Conservation (phyloP, 345 rosid species). For the Rhodamnia rubescens region DNA sequence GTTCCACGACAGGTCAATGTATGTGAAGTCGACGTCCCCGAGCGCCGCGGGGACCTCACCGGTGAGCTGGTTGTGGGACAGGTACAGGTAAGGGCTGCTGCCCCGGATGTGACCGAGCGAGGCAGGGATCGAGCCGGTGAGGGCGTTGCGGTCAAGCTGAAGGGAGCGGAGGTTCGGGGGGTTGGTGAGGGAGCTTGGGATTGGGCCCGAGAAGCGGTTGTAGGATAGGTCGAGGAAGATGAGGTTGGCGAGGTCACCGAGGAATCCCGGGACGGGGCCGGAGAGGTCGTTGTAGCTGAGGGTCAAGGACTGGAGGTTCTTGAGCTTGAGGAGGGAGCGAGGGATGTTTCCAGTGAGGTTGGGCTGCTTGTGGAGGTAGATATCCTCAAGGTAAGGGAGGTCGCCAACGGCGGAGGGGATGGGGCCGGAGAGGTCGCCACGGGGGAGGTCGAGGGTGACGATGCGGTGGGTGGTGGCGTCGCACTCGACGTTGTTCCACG, state of each 20-base stretch:
- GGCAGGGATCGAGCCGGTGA: constrained; percentile 9
- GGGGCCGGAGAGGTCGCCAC: constrained; percentile 1
- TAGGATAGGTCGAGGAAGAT: not conserved
- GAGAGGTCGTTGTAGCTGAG: constrained; percentile 8
- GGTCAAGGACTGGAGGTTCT: constrained; percentile 2
- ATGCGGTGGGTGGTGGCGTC: constrained; percentile 48
- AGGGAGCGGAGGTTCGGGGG: not conserved
- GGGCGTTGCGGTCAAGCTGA: not conserved
- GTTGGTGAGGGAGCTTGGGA: constrained; percentile 2
- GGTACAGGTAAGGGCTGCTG: not conserved
- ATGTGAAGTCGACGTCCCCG: not conserved
- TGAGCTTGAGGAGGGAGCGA: constrained; percentile 2
- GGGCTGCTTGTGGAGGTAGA: constrained; percentile 8
- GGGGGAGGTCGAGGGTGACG: constrained; percentile 32
- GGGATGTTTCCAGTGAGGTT: constrained; percentile 15
- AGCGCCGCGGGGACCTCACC: constrained; percentile 6
- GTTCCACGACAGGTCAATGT: constrained; percentile 6
- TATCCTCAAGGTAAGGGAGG: constrained; percentile 7
- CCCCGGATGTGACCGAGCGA: not conserved
- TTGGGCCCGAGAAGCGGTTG: constrained; percentile 1
- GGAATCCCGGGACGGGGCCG: constrained; percentile 3
- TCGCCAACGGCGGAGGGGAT: constrained; percentile 8
- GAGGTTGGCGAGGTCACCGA: constrained; percentile 3
- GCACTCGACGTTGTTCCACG: constrained; percentile 63
- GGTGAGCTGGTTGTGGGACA: constrained; percentile 10